Base-by-base conservation (phyloP, 495 filamentous ascomycete genomes). In the Amniculicola lignicola region DNA sequence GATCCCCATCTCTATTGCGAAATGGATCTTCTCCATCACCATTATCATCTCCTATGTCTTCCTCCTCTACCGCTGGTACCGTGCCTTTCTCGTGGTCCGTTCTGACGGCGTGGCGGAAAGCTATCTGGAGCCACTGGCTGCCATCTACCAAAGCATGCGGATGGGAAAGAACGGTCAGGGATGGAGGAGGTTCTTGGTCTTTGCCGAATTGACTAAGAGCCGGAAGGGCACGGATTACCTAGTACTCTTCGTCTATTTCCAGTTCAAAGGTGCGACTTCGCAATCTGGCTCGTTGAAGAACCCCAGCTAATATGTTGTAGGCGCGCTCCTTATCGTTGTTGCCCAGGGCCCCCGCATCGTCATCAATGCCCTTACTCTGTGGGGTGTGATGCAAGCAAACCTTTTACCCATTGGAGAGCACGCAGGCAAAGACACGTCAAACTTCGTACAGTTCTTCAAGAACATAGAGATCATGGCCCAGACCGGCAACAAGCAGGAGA, bases 231-330 rank as follows among this genome's bases (percentile, higher is more conserved):
- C 83, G 24, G 92, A 96, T 68, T 95, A 95, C 67, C 77, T 95
- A 35, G 93, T 91, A 10, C 77, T 98, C 2, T 95, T 96, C 65
- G 85, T 89, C 25, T 96, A 95, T 65, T 98, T 96, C 70, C 86
- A 86, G 15, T 96, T 96, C 68, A 86, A 96, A 74, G 84, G 89
- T 89, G 68, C 73, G 81, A 23, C 21, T 16, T 24, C 39, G n/a
- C 50, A 35, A 36, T 57, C 44, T n/a, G 60, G 48, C 21, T 45
- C 19, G 37, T 51, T 36, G 3, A 3, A 9, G n/a, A 37, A 4
- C 1, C 25, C 12, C n/a, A 9, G 9, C 45, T 57, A 24, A 57
- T 40, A 21, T 44, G 49, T 23, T 3, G 15, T 58, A 88, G 88
- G 87, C 45, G 96, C 93, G 85, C 79, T 96, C 67, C 86, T 89